These are phyloP conservation scores for Suillus subluteus DNA, from an alignment of 768 basidiomycete species.

Conservation along the genomic window DNA sequence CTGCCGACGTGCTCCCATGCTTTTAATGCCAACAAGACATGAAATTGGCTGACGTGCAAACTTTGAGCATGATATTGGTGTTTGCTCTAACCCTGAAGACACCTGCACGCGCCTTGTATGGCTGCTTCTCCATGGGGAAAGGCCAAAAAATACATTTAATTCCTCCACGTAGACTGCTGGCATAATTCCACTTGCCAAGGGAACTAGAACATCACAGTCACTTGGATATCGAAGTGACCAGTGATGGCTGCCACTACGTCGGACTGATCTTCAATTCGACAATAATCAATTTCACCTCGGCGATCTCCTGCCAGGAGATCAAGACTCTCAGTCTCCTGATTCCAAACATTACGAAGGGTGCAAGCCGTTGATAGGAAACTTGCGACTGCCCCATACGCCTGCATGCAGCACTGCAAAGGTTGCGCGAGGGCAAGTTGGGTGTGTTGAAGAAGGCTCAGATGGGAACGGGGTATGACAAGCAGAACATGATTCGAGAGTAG, in stretches of 20 bases:
- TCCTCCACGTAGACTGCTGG: too few relatives aligned
- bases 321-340: neutral
- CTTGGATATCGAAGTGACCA: neutral
- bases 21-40: too few relatives aligned
- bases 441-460: neutral
- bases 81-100: too few relatives aligned
- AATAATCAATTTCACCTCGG: neutral
- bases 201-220: neutral
- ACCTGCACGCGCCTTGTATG: too few relatives aligned
- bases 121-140: too few relatives aligned
- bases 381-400: neutral
- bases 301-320: neutral
- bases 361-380: neutral
- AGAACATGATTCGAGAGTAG: neutral
- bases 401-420: neutral
- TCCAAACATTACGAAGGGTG: neutral
- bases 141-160: too few relatives aligned
- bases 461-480: neutral
- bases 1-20: too few relatives aligned
- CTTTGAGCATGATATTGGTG: too few relatives aligned
- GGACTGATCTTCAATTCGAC: neutral
- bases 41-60: too few relatives aligned
- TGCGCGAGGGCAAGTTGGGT: neutral
- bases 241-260: neutral
- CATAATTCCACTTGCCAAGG: neutral